Base-by-base conservation (phyloP, 768 basidiomycete genomes). In the Psilocybe subaeruginosa region DNA sequence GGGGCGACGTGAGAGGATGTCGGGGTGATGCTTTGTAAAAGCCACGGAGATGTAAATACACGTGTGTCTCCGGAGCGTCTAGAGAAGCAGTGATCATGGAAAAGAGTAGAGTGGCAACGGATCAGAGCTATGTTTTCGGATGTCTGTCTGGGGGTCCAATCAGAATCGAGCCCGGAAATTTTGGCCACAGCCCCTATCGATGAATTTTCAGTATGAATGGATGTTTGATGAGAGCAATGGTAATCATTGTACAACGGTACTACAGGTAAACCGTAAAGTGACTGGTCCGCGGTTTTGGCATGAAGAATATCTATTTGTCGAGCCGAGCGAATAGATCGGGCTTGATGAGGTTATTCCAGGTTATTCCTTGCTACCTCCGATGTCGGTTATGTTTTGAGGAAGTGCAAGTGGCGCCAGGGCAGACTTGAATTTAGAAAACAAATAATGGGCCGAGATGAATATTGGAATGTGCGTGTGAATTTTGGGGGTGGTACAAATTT, bases 381-480 rank as follows among this genome's bases (percentile, higher is more conserved):
- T 53, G 51, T 53, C 33, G 51, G 31, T 16, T 53, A 53, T 53
- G 17, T 31, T 33, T 31, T 17, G 33, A 35, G 51, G 23, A 23
- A 23, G 16, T 16, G 30, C 29, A 56, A 57, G 56, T 57, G 56
- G 56, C 46, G 56, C 56, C 31, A 39, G 46, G 11, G 47, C 37
- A 39, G 4, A 33, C n/a, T 30, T 2, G 23, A 30, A 29, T 23
- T n/a, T 12, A 45, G 54, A 37, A 54, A 56, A 49, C 35, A 62
- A 56, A 45, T 58, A 60, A 56, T 68, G 65, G 67, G 65, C 57
- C 63, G 67, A 66, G 64, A 58, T 60, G 56, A 50, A 56, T 59
- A 60, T 59, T 50, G 50, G 41, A 53, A 17, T 33, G 41, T 49
- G 55, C 73, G 73, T 74, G 73, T 63, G 73, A 74, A 74, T 56